Base-by-base conservation (phyloP, 2,329 filamentous ascomycete genomes). In the Aureobasidium sp. region DNA sequence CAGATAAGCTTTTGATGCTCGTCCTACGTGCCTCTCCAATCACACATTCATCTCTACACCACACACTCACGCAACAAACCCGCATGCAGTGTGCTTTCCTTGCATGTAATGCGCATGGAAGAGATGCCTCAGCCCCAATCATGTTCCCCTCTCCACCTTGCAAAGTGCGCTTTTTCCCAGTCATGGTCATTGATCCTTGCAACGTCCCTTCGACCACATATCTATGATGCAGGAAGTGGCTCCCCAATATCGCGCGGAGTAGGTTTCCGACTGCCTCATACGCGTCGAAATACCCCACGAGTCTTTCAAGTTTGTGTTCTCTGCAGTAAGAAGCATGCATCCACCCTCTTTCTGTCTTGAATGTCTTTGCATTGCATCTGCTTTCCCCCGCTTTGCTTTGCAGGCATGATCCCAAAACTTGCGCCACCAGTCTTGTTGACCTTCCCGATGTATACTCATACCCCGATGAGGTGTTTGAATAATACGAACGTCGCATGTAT, bases 1-100 rank as follows among this genome's bases (percentile, higher is more conserved):
- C 37, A 56, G 45, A 56, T 56, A 56, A 19, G 24, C 52, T 56
- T 56, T 56, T 17, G 19, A 42, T 47, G 39, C 52, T 44, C 31
- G 52, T 33, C 52, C 35, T 56, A 33, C 39, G 37, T 54, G 37
- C 39, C 37, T 56, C 24, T 27, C 49, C 22, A 53, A 53, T 53
- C 52, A 56, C 9, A 11, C 14, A 15, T 31, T 15, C 27, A 33
- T 22, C 39, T 44, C 9, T 50, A 6, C 29, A 50, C 17, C 29
- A 35, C 29, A 48, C 29, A 31, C 45, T 42, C 39, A 12, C 52
- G 19, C 24, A 39, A 40, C 11, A 22, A 27, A 19, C 11, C 27
- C 29, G 12, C 17, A 31, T 49, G 29, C 47, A 33, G 22, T 33
- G 47, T 19, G 47, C 35, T 53, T 29, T 40, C 11, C 14, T 27